A percentile compares a stretch with the other conserved stretches of the same genome.
These are phyloP conservation scores for Sphagnum tenellum DNA, from an alignment of 225 moss, liverwort and hornwort species.

Conservation along the genomic window DNA sequence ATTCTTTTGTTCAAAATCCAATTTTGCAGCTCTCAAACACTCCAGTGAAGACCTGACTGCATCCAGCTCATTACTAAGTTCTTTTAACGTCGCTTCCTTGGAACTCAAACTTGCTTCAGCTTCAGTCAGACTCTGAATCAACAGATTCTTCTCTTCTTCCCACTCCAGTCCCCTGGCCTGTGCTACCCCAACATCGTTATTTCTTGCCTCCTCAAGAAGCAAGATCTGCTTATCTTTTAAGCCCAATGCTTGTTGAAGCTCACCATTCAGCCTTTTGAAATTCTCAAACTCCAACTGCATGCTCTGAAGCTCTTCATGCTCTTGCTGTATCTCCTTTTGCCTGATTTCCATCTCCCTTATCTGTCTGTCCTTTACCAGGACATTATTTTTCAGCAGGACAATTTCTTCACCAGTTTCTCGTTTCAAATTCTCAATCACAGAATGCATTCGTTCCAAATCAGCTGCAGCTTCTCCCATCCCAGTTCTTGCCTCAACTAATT, in stretches of 20 bases:
- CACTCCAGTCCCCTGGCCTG: neutral
- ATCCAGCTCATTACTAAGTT: constrained; percentile 29
- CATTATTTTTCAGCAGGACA: constrained; percentile 29
- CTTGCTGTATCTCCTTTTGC: constrained; percentile 38
- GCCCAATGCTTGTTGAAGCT: constrained; percentile 18
- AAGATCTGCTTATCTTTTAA: constrained; percentile 14
- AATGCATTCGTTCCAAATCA: constrained; percentile 40
- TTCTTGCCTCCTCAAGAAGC: constrained; percentile 2
- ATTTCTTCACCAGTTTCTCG: constrained; percentile 54
- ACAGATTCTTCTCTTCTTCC: constrained; percentile 11
- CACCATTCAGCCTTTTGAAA: constrained; percentile 30
- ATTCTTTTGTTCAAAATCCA: constrained; percentile 31
- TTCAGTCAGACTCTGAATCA: constrained; percentile 15
- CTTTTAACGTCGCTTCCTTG: constrained; percentile 26
- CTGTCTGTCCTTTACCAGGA: constrained; percentile 45
- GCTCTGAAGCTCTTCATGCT: constrained; percentile 30
- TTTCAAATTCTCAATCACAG: constrained; percentile 39
- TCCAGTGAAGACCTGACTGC: constrained; percentile 20
- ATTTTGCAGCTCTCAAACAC: constrained; percentile 34
- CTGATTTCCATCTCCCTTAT: constrained; percentile 47
- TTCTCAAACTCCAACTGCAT: constrained; percentile 38
- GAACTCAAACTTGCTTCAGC: constrained; percentile 17
- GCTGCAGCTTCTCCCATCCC: constrained; percentile 49
- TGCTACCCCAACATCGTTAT: neutral
- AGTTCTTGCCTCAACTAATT: constrained; percentile 43